Conservation (phyloP, 805 yeast species). For the Scheffersomyces amazonensis region DNA sequence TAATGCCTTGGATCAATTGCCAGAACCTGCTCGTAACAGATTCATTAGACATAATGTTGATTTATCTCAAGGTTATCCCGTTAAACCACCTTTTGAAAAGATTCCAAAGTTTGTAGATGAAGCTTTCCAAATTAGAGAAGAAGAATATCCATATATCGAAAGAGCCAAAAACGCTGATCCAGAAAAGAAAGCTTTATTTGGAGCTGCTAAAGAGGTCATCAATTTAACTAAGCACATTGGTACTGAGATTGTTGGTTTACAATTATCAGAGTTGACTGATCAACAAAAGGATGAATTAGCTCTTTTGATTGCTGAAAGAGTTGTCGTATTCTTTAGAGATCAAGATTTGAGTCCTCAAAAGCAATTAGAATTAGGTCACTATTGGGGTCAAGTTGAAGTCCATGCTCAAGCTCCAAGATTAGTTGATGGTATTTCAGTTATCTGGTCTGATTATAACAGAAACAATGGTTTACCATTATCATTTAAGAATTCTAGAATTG, state of each 20-base stretch:
- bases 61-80: conserved; percentile 24
- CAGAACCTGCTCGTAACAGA: conserved; percentile 19
- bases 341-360: conserved; percentile 31
- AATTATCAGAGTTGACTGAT: conserved; percentile 22
- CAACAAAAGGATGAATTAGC: conserved; percentile 29
- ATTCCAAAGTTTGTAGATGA: conserved; percentile 29
- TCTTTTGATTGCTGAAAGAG: conserved; percentile 25
- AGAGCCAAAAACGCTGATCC: conserved; percentile 29
- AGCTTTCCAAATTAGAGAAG: conserved; percentile 20
- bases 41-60: conserved; percentile 23
- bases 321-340: conserved; percentile 28
- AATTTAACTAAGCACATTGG: conserved; percentile 24
- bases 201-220: conserved; percentile 26
- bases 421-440: conserved; percentile 34
- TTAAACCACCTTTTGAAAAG: conserved; percentile 15
- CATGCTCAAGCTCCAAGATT: conserved; percentile 27
- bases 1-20: conserved; percentile 13
- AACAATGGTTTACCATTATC: conserved; percentile 24
- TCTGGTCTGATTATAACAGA: conserved; percentile 37
- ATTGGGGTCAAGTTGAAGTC: conserved; percentile 27
- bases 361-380: conserved; percentile 25
- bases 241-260: conserved; percentile 29
- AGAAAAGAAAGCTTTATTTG: conserved; percentile 27
- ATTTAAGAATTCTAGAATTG: conserved; percentile 23
- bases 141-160: conserved; percentile 21